Evolutionary conservation across 768 basidiomycete species (phyloP).

Genomic region (Asterophora parasitica): DNA sequence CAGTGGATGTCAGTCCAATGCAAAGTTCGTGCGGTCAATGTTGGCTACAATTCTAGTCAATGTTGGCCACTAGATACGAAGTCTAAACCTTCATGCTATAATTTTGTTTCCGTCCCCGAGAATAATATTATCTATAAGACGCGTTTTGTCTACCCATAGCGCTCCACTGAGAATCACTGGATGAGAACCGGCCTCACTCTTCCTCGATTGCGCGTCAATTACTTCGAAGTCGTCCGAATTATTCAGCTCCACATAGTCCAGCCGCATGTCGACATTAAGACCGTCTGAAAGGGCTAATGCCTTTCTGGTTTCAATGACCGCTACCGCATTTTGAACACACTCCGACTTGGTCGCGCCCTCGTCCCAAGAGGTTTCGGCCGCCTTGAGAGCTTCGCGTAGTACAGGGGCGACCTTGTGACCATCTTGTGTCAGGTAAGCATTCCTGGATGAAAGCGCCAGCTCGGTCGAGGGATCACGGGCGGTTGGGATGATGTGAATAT

Average conservation of each 20-base stretch:
- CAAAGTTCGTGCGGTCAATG: too few species aligned
- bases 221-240: conserved; percentile 71
- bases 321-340: conserved; percentile 40
- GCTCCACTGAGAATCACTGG: conserved; percentile 80
- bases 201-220: conserved; percentile 31
- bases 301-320: conserved; percentile 31
- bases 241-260: conserved; percentile 91
- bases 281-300: conserved; percentile 27
- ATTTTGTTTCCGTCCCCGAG: conserved; percentile 48
- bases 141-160: conserved; percentile 78
- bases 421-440: conserved; percentile 65
- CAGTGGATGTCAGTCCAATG: too few species aligned
- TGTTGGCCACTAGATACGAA: too few species aligned
- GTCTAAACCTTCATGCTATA: conserved; percentile 21
- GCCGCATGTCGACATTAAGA: conserved; percentile 45
- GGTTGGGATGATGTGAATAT: conserved; percentile 87
- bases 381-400: conserved; percentile 64
- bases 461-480: conserved; percentile 58
- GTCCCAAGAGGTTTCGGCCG: conserved; percentile 53
- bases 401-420: conserved; percentile 67
- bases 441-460: conserved; percentile 89
- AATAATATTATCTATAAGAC: conserved; percentile 91
- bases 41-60: too few species aligned
- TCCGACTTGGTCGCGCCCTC: conserved; percentile 44
- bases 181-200: conserved; percentile 23